Base-by-base conservation (phyloP, 805 yeast genomes). In the Saccharomyces paradoxus region DNA sequence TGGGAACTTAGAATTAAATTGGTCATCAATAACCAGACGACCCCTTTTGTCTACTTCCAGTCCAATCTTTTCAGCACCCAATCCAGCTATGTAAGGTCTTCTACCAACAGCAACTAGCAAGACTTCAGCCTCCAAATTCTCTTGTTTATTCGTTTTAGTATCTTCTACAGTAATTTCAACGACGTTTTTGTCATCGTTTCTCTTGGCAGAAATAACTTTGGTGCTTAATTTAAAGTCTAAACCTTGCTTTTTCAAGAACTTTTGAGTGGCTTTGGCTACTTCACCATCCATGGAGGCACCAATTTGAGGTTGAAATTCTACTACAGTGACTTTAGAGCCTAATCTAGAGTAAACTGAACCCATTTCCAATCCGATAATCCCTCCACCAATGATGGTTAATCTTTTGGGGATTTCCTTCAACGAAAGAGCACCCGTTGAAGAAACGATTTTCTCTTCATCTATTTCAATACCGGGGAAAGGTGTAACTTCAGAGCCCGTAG, bases 281-380 rank as follows among this genome's bases (percentile, higher is more conserved):
- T 94, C 99, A 52, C 78, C 86, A 73, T 94, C 99, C 97, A 94
- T 94, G 63, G 97, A 95, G 57, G 97, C 98, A 78, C 99, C 99
- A 69, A 94, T 86, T 60, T 94, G 80, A 65, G 79, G 78, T 74
- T 85, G 89, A 83, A 81, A 94, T 80, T 94, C 99, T 57, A 94
- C 76, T 54, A 94, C 86, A 48, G 97, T 92, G 60, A 94, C 99
- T 77, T 94, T 90, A 47, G 96, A 77, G 48, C 99, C 99, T 66
- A 94, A 77, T 76, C 99, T 84, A 56, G 91, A 77, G 86, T 95
- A 94, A 50, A 94, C 99, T 27, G 98, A 91, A 60, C 96, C 99
- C 97, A 94, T 94, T 79, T 94, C 99, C 64, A 94, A 82, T 69
- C 99, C 99, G 71, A 94, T 94, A 77, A 94, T 92, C 80, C 99